Evolutionary conservation across 257 asterid species (phyloP), one percentile per base, ranked within the genome.

Genomic region (Capsicum rhomboideum): DNA sequence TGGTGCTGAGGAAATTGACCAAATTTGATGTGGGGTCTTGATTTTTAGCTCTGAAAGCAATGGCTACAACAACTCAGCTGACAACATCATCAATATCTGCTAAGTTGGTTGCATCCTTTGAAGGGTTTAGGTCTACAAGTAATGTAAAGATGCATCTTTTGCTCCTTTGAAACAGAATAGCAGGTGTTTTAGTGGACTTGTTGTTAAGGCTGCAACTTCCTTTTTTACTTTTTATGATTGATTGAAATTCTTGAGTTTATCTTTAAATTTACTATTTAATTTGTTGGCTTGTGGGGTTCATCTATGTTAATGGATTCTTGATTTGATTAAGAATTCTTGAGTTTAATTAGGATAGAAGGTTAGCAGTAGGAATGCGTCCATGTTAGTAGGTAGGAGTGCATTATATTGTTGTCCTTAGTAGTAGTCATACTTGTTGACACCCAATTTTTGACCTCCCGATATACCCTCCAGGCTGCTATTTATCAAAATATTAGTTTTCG

Each of bases 161-260:
- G 42, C 21, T 64, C 89, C 88, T 82, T 55, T 88, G 71, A 90
- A 90, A 79, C 92, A 87, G 75, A 90, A 84, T 4, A 66, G 12
- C n/a, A 88, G 87, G 85, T 83, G 91, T 1, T 89, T 90, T 86
- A 90, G 91, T 3, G 88, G 92, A 34, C 94, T 96, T 86, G 91
- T 89, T 74, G 97, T 96, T 64, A 94, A 91, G 89, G 97, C 98
- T 72, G 95, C 98, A 50, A 90, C 98, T 0, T n/a, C n/a, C n/a
- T n/a, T n/a, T n/a, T n/a, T n/a, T n/a, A n/a, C n/a, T n/a, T n/a
- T n/a, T n/a, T n/a, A n/a, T 31, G 37, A 52, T 9, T 13, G 17
- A 52, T 52, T 52, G 56, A 52, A 52, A 13, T 52, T 52, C 56
- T 52, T 14, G 46, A 66, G 46, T 31, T 31, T 16, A 7, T 66